phyloP scores from a whole-genome alignment of 1,284 basidiomycete species.

The Trichosporon sp. region DNA sequence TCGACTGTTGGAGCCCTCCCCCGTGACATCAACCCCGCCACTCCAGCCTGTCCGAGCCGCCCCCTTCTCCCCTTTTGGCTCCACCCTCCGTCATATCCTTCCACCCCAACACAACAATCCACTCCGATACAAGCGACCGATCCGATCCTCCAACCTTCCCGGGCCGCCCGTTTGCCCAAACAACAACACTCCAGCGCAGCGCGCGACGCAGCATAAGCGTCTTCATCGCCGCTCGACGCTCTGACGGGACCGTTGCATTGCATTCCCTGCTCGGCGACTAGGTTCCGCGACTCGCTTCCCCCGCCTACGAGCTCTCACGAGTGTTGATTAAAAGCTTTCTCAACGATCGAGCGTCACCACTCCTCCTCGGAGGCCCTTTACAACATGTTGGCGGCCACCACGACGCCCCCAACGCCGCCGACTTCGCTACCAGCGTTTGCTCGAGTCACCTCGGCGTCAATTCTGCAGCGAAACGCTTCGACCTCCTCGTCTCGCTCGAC shows the following conservation, averaged over 20 bases:
- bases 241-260: neutral
- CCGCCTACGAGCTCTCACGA: neutral
- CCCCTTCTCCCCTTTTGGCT: neutral
- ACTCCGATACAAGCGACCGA: neutral
- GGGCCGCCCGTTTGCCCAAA: neutral
- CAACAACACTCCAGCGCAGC: neutral
- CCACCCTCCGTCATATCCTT: neutral
- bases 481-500: slow-evolving; percentile 41
- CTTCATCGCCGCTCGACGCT: neutral
- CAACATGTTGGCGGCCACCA: neutral
- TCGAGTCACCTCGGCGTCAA: slow-evolving; percentile 17
- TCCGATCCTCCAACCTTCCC: neutral
- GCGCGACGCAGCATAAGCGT: neutral
- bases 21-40: neutral
- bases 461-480: slow-evolving; percentile 39
- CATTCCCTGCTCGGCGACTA: neutral
- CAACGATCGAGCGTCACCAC: neutral
- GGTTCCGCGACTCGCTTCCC: neutral
- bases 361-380: neutral
- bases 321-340: neutral
- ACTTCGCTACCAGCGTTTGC: slow-evolving; percentile 15
- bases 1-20: neutral
- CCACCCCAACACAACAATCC: neutral
- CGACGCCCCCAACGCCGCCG: slow-evolving; percentile 20
- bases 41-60: neutral